Base-by-base conservation (phyloP, 345 rosid species). In the Acer saccharum region DNA sequence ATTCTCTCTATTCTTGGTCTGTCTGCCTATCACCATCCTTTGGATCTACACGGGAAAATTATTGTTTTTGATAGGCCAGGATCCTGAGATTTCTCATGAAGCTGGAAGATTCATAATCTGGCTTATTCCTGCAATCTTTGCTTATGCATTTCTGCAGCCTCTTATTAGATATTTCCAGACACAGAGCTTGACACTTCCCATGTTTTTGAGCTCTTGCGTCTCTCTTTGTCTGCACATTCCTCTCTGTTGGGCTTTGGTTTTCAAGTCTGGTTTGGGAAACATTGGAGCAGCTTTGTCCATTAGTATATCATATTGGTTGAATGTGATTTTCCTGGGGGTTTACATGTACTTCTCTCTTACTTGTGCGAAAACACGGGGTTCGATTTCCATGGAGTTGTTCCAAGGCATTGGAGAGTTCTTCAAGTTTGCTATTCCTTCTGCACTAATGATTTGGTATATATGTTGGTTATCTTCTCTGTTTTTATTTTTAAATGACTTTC, bases 351-450 rank as follows among this genome's bases (percentile, higher is more conserved):
- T 69, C 76, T 90, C 94, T 39, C 41, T 86, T 0, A 68, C 78
- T 14, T 90, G 94, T 83, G 83, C 75, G 0, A 88, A 87, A 81
- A 85, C 87, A 25, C 86, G 87, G 9, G 87, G 68, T 9, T 46
- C 82, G 0, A 73, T 92, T 76, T 78, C 89, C 7, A 79, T 76
- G 84, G 90, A 81, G 58, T 39, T 86, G 43, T 90, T 90, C 69
- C 57, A 67, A 14, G 91, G 92, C 61, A 82, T 87, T 62, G 55
- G 80, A 72, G 89, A 86, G 83, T 92, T 92, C 73, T 89, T 92
- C 67, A 88, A 88, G 50, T 87, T 88, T 70, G 97, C 92, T 23
- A 76, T 92, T 77, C 92, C 94, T 64, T 92, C 94, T 75, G 90
- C 94, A 9, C 73, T 86, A 2, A 92, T 90, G 97, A 73, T 90